Evolutionary conservation across 2,329 filamentous ascomycete species (phyloP), one percentile per base, ranked within the genome.

Genomic region (Diaporthe australafricana): DNA sequence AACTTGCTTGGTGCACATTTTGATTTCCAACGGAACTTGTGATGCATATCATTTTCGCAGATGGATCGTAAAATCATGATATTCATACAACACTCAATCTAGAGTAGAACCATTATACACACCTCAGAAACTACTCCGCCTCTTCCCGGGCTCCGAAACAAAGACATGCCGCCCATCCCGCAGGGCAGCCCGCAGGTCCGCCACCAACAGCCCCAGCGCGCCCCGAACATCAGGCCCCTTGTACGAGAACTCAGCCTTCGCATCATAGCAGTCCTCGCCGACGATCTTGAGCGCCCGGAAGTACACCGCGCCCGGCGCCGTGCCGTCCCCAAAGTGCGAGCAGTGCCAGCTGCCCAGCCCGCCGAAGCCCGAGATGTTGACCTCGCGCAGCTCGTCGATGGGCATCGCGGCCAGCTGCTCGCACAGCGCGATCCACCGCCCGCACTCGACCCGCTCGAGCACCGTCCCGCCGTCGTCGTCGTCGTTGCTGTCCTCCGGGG

Each of bases 91-190:
- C 1, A 35, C 14, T 25, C 4, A 16, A 16, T 16, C 40, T 14
- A 11, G 22, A 63, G 1, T 2, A 25, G 12, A 38, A 1, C 75
- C 76, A 2, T 20, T 2, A 2, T 40, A 9, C 25, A 8, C 5
- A 25, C 12, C 30, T 53, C 42, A 69, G 45, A 69, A 69, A 35
- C 67, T 69, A 30, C 40, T 50, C 40, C 67, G 20, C 53, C 67
- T 69, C 32, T 30, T 11, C 11, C 17, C 17, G 1, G 42, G 53
- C 20, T 40, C 32, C 7, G 22, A 16, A 22, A 40, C 35, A 42
- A 69, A 69, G 9, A 69, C 67, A 12, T 69, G 67, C 67, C 67
- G 53, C 22, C 67, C 67, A 6, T 69, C 67, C 67, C 53, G 16
- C 8, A 60, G 5, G 1, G 67, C 67, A 50, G 67, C 67, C 2